Base-by-base conservation (phyloP, 371 early-diverging fungal species). In the Saksenaea vasiformis region DNA sequence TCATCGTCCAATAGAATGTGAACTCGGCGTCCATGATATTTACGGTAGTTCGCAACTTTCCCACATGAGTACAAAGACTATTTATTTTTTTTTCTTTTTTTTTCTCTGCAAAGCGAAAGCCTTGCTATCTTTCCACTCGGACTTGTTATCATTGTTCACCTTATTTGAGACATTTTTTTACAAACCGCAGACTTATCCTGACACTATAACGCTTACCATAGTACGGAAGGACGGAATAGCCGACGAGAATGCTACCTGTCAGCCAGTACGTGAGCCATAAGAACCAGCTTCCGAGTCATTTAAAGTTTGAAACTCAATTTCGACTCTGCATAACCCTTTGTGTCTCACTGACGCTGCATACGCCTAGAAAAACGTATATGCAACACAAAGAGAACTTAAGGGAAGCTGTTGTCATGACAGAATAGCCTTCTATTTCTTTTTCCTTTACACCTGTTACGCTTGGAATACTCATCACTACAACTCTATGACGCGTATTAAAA, bases 261-360 rank as follows among this genome's bases (percentile, higher is more conserved):
- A 47, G 51, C 22, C 51, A 47, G 8, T 11, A 17, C 22, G 17
- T 47, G 51, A 22, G 22, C 22, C 9, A 47, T 19, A 5, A 19
- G 22, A n/a, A 47, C 7, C 22, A 47, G 22, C 51, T 22, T 47
- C 51, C 51, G 51, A 47, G 22, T n/a, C 22, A n/a, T 19, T 47
- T 47, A 47, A 47, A 22, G 51, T 47, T 47, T 47, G 51, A 47
- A 47, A 47, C 51, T 47, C 43, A n/a, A 47, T 47, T 22, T 47
- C 51, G 51, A 47, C 51, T 47, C 51, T 47, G 51, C 51, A 47
- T 47, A 47, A 47, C 51, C 51, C 24, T 22, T 47, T 10, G 8
- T 22, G 17, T 22, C 51, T 22, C 51, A 47, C 11, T 47, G 9
- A 47, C 51, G 19, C n/a, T 47, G 51, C 51, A 22, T 26, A 47